phyloP scores from a whole-genome alignment of 192 early-diverging fungal genomes.

The Coemansia sp. region DNA sequence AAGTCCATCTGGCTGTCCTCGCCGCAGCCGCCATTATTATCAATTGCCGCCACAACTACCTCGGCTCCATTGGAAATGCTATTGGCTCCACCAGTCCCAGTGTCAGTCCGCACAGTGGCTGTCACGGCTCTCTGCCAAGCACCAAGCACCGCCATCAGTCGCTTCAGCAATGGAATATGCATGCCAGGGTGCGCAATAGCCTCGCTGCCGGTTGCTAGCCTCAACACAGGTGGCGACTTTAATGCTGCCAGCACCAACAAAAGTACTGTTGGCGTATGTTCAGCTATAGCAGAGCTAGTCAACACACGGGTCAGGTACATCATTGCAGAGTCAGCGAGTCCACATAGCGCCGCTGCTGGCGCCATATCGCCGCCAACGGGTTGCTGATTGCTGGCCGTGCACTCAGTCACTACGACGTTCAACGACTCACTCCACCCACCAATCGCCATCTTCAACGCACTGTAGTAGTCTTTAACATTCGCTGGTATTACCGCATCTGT shows the following conservation, averaged over 20 bases:
- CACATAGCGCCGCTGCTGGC: slow-evolving; percentile 20
- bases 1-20: slow-evolving; percentile 33
- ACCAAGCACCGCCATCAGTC: slow-evolving; percentile 15
- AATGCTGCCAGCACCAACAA: slow-evolving; percentile 33
- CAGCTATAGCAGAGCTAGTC: slow-evolving; percentile 18
- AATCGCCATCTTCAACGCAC: slow-evolving; percentile 28
- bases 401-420: slow-evolving; percentile 17
- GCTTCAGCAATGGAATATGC: slow-evolving; percentile 6
- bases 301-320: slow-evolving; percentile 47
- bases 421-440: slow-evolving; percentile 41
- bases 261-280: slow-evolving; percentile 26
- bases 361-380: not conserved
- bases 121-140: slow-evolving; percentile 24
- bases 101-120: not conserved
- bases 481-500: not conserved
- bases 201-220: not conserved
- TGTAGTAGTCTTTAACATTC: slow-evolving; percentile 25
- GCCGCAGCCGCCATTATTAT: not conserved
- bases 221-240: slow-evolving; percentile 6
- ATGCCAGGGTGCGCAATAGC: not conserved
- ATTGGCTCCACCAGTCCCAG: not conserved
- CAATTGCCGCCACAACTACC: not conserved
- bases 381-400: slow-evolving; percentile 11
- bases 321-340: slow-evolving; percentile 36
- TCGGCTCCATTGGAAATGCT: not conserved